A percentile compares a stretch with the other conserved stretches of the same genome.
Evolutionary conservation across 1,139 yeast species (phyloP).

Genomic region (Yamadazyma membranifaciens): DNA sequence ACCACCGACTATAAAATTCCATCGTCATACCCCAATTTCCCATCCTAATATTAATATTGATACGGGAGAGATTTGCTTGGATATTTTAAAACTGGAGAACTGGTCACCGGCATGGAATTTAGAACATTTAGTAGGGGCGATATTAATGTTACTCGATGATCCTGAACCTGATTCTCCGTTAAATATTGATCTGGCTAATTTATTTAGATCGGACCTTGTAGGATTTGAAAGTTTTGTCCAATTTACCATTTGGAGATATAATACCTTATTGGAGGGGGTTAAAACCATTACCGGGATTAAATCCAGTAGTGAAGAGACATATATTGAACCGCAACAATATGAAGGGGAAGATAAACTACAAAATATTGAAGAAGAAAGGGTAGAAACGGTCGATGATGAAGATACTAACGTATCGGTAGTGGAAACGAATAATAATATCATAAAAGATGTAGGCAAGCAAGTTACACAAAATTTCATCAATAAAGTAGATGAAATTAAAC

Average conservation of each 20-base stretch:
- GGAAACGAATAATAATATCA: slow-evolving; percentile 7
- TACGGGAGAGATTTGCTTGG: slow-evolving; percentile 85
- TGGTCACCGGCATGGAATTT: slow-evolving; percentile 95
- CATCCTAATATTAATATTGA: slow-evolving; percentile 73
- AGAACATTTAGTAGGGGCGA: slow-evolving; percentile 67
- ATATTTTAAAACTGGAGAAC: slow-evolving; percentile 57
- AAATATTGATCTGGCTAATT: slow-evolving; percentile 82
- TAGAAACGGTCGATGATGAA: not conserved
- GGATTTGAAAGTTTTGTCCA: slow-evolving; percentile 65
- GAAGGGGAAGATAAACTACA: not conserved
- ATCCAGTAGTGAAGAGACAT: not conserved
- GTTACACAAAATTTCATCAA: slow-evolving; percentile 16
- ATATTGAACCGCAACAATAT: not conserved
- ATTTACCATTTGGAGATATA: slow-evolving; percentile 54
- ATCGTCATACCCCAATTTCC: slow-evolving; percentile 44
- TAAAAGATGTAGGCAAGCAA: slow-evolving; percentile 16
- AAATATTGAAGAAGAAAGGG: not conserved
- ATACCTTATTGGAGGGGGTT: slow-evolving; percentile 17
- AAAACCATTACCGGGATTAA: slow-evolving; percentile 10
- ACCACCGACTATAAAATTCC: slow-evolving; percentile 66
- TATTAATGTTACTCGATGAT: slow-evolving; percentile 62
- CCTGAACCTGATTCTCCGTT: slow-evolving; percentile 89
- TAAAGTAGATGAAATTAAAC: slow-evolving; percentile 17
- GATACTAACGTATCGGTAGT: not conserved
- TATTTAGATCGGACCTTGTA: slow-evolving; percentile 50